A percentile compares a stretch with the other conserved stretches of the same genome.
Conservation (phyloP, 805 yeast genomes). For the Ogataea zsoltii region DNA sequence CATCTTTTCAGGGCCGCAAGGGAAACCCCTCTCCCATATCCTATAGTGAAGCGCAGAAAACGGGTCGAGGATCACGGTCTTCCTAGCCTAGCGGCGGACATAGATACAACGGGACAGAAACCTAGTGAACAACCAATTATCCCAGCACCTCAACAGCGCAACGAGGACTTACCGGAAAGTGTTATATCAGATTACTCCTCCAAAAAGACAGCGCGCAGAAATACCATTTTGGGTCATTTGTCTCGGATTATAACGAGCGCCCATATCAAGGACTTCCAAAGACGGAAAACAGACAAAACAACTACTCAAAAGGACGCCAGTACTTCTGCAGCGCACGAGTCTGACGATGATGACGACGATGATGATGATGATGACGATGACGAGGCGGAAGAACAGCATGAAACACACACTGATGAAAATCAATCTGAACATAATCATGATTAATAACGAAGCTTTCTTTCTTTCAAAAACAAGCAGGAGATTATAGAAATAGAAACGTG, state of each 20-base stretch:
- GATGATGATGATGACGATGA: slow-evolving; percentile 26
- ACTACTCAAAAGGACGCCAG: slow-evolving; percentile 33
- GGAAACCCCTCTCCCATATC: slow-evolving; percentile 84
- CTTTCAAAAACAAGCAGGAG: not conserved
- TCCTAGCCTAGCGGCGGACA: too few species aligned
- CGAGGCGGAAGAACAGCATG: slow-evolving; percentile 30
- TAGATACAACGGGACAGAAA: slow-evolving; percentile 3
- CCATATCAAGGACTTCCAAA: slow-evolving; percentile 83
- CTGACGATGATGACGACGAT: slow-evolving; percentile 23
- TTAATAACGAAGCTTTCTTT: too few species aligned
- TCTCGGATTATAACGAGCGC: slow-evolving; percentile 66
- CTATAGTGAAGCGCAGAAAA: slow-evolving; percentile 34
- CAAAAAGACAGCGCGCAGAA: slow-evolving; percentile 2
- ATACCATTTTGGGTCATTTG: slow-evolving; percentile 42
- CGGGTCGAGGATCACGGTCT: not conserved
- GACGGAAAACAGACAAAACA: slow-evolving; percentile 43
- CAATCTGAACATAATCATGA: too few species aligned
- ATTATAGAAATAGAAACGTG: slow-evolving; percentile 1
- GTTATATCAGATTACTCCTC: not conserved
- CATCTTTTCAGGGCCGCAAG: slow-evolving; percentile 82
- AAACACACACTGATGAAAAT: too few species aligned
- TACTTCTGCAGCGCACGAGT: slow-evolving; percentile 6
- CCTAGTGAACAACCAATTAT: not conserved
- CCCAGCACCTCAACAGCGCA: not conserved
- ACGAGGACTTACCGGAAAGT: not conserved